Conservation (phyloP, 2,329 filamentous ascomycete species). For the Fusarium nematophilum region DNA sequence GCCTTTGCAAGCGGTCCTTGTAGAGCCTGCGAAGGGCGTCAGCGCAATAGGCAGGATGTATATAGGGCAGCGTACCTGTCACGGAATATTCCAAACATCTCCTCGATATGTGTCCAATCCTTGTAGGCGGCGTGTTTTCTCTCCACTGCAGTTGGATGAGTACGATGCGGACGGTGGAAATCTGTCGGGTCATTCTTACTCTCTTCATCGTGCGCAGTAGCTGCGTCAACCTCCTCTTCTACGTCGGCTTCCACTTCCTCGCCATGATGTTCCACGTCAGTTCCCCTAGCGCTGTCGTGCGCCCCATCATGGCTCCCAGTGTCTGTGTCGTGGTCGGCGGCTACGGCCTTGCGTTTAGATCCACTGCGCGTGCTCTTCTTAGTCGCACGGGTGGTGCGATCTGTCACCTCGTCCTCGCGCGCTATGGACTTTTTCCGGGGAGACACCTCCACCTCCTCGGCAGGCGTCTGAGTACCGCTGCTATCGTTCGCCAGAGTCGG, state of each 20-base stretch:
- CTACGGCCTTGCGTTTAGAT: constrained; percentile 52
- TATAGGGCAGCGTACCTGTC: constrained; percentile 70
- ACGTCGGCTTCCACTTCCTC: constrained; percentile 68
- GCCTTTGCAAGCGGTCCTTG: constrained; percentile 85
- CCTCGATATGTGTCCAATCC: constrained; percentile 82
- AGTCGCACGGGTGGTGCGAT: constrained; percentile 48
- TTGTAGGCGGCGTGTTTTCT: constrained; percentile 84
- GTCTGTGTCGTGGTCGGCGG: constrained; percentile 47
- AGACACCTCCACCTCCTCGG: constrained; percentile 58
- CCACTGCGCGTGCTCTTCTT: constrained; percentile 58
- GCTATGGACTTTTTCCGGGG: constrained; percentile 43
- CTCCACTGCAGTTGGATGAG: constrained; percentile 66
- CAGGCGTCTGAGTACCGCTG: constrained; percentile 55
- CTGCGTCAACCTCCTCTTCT: constrained; percentile 69
- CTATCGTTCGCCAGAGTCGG: constrained; percentile 49
- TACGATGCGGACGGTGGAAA: constrained; percentile 19
- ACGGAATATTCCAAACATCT: constrained; percentile 87
- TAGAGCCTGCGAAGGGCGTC: constrained; percentile 71
- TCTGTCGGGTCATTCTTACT: constrained; percentile 52
- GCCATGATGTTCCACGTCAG: constrained; percentile 59
- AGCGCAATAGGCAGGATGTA: constrained; percentile 23
- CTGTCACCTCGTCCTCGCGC: constrained; percentile 47
- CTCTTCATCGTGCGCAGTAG: constrained; percentile 73
- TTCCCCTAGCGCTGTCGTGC: constrained; percentile 50
- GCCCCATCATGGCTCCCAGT: constrained; percentile 48